Base-by-base conservation (phyloP, 129 eudicot genomes). In the Centella asiatica region DNA sequence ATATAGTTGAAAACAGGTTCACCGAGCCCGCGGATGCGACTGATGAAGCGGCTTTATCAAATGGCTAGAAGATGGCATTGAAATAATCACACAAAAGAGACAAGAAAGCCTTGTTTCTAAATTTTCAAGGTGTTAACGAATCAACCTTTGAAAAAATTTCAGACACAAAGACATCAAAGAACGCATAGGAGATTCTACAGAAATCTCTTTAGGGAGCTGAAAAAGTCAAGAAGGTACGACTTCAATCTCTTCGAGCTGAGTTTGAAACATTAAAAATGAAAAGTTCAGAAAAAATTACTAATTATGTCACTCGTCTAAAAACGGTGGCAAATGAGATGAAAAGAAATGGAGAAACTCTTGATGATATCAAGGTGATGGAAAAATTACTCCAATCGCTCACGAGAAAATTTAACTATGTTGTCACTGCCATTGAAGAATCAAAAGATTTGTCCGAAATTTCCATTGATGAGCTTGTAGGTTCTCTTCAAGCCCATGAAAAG, bases 61-160 rank as follows among this genome's bases (percentile, higher is more conserved):
- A 46, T 46, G 24, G 9, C 22, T 8, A 46, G 22, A 46, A 19
- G 5, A 46, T 8, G 8, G 3, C 24, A n/a, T 7, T 46, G 6
- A 56, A 55, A 18, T 37, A 25, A 11, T 55, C 60, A 55, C 60
- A 19, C 15, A 55, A 55, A 20, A 26, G n/a, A 44, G 49, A 44
- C 49, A 44, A 26, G 0, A 17, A 26, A 8, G 6, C 37, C n/a
- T n/a, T n/a, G n/a, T n/a, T n/a, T n/a, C n/a, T n/a, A n/a, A 8
- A 6, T 26, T 26, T 55, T 55, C 5, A 26, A n/a, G n/a, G n/a
- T n/a, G n/a, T n/a, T n/a, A 19, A 55, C 5, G 18, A 25, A 26
- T 55, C 36, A 55, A 26, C 60, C 2, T 55, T 55, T 25, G 60
- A 55, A 26, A 55, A 14, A 5, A 55, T 26, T 7, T 26, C 36